Evolutionary conservation across 23 red algal genomes (phyloP), one percentile per base, ranked within the genome.

Genomic region (Gracilariopsis chorda): DNA sequence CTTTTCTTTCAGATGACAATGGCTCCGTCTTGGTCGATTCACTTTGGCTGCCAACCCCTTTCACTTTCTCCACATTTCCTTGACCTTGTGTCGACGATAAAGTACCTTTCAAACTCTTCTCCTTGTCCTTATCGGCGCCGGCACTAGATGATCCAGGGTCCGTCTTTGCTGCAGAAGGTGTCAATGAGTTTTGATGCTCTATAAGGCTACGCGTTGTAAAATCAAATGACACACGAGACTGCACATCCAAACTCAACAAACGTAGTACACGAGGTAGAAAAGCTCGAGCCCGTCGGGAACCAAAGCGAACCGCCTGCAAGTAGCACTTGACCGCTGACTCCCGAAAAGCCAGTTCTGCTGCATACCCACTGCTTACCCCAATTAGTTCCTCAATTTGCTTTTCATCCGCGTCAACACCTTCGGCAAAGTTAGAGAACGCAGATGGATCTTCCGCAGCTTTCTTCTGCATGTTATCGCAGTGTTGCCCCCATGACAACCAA

Each of bases 401-500:
- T 46, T 67, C 75, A 28, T 49, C 33, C 27, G 48, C 53, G 25
- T 64, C 80, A 3, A 51, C 67, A 43, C 36, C 63, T 7, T 80
- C 76, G 1, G 48, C 76, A 46, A 73, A 73, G 51, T 10, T 48
- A 14, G 62, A 33, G 12, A 65, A 48, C 24, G 75, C 47, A 5
- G 80, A 84, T 43, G 80, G 51, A 20, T 61, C 43, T 84, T 62
- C 43, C 0, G 34, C 51, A 33, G 72, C 28, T 14, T 49, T 55
- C 40, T 33, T 62, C 27, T 70, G 53, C 43, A 80, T 69, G 8
- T 77, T 73, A 63, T 99, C 97, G 73, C 97, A 96, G 30, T 95
- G 88, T 34, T 83, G 77, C 3, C 84, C 97, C 97, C 97, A 99
- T 25, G 88, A 59, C 8, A 99, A 78, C 97, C 97, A 99, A 0